Evolutionary conservation across 345 rosid species (phyloP), one percentile per base, ranked within the genome.

Genomic region (Syzygium oleosum): DNA sequence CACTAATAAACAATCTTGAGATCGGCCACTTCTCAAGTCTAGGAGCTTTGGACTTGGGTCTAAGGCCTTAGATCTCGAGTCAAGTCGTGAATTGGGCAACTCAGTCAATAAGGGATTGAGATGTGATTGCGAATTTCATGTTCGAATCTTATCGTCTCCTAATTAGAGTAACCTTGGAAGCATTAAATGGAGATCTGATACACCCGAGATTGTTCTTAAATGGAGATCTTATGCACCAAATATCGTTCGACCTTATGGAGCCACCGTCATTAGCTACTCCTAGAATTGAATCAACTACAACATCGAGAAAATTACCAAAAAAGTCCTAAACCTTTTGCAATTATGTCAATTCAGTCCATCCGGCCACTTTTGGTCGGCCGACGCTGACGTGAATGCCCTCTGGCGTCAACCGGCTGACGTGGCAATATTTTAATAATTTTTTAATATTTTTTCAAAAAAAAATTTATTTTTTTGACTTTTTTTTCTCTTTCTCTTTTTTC

Each of bases 341-440:
- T 43, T 43, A 7, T 43, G 7, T 43, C 46, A 43, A 43, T 43
- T 43, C 7, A 43, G 7, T 43, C 7, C 46, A 43, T 43, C 7
- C 7, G 46, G 7, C 4, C 46, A 43, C 46, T 43, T 43, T 43
- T 43, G 46, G 7, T 1, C 7, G 7, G 46, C 46, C 7, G 7
- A 6, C 7, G 7, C 46, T 43, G 1, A 43, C 46, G 7, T 43
- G 46, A 1, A 43, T 5, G 7, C 1, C 7, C 0, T 0, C 7
- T 43, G 1, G 46, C 7, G 1, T 7, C 46, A 43, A 4, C 46
- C 46, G 1, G 7, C 46, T 43, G 7, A 43, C 46, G 46, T 43
- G 46, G 46, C 46, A 6, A 43, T 6, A 43, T 43, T 43, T 43
- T 43, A 43, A 43, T 43, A 43, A 43, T 43, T 43, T 5, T 43